Conservation (phyloP, 164 flowering plant species). For the Aristolochia fimbriata region DNA sequence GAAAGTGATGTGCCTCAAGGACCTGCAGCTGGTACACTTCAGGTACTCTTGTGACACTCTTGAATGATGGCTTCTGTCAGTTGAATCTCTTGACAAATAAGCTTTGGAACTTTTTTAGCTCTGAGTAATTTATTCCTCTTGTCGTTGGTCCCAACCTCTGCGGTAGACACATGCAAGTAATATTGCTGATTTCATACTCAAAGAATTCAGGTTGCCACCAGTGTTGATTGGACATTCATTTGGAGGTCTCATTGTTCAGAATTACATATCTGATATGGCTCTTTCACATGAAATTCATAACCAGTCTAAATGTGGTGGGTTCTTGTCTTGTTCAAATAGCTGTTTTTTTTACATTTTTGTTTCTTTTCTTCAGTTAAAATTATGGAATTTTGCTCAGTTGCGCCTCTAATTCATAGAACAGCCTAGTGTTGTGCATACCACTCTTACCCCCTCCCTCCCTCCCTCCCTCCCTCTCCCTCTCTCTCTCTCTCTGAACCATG, state of each 20-base stretch:
- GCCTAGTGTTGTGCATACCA: too few species aligned
- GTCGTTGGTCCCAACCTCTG: slow-evolving; percentile 12
- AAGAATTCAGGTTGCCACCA: slow-evolving; percentile 40
- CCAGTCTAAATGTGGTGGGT: slow-evolving; percentile 1
- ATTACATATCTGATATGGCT: slow-evolving; percentile 40
- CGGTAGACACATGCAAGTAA: slow-evolving; percentile 90
- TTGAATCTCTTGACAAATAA: background rate
- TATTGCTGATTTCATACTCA: slow-evolving; percentile 59
- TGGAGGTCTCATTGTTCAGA: slow-evolving; percentile 85
- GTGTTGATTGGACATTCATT: slow-evolving; percentile 82
- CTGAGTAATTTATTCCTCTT: background rate
- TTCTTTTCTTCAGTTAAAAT: too few species aligned
- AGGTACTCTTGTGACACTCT: slow-evolving; percentile 32
- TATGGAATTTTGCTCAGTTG: too few species aligned
- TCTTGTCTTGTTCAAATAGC: background rate
- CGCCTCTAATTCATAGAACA: too few species aligned
- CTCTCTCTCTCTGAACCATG: too few species aligned
- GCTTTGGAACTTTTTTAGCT: background rate
- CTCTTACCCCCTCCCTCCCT: too few species aligned
- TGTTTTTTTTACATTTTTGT: too few species aligned
- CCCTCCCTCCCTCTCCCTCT: too few species aligned
- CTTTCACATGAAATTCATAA: slow-evolving; percentile 24
- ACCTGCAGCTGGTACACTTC: slow-evolving; percentile 62
- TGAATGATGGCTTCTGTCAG: background rate
- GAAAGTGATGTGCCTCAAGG: slow-evolving; percentile 75